These are phyloP conservation scores for Geranomyces variabilis DNA, from an alignment of 192 early-diverging fungal species.

Conservation along the genomic window DNA sequence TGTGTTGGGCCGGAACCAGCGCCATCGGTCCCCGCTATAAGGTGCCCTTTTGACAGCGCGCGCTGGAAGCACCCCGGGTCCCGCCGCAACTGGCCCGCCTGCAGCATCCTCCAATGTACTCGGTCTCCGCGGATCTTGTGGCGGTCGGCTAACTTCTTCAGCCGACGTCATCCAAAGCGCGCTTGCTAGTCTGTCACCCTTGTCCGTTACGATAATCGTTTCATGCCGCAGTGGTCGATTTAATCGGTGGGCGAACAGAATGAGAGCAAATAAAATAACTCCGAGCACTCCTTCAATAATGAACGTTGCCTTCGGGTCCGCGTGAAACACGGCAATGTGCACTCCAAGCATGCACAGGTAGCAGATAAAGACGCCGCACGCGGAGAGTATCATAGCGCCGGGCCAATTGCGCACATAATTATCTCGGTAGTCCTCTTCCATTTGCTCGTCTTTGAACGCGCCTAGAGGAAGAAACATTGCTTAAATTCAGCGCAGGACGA, in stretches of 20 bases:
- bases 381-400: slow-evolving; percentile 28
- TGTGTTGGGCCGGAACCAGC: slow-evolving; percentile 28
- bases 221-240: slow-evolving; percentile 16
- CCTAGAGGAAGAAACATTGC: neutral
- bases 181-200: slow-evolving; percentile 18
- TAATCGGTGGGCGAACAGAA: slow-evolving; percentile 23
- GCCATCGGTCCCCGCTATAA: slow-evolving; percentile 3
- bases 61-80: neutral
- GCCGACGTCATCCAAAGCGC: slow-evolving; percentile 30
- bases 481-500: neutral
- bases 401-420: slow-evolving; percentile 32
- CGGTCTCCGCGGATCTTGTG: neutral
- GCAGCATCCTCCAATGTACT: neutral
- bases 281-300: slow-evolving; percentile 21
- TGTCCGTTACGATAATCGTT: slow-evolving; percentile 20
- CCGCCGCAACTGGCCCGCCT: neutral
- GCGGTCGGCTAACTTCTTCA: slow-evolving; percentile 7
- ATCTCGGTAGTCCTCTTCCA: slow-evolving; percentile 30
- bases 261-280: slow-evolving; percentile 7
- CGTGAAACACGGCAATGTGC: slow-evolving; percentile 15
- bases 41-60: neutral
- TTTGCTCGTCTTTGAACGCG: slow-evolving; percentile 21
- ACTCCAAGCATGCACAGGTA: slow-evolving; percentile 24
- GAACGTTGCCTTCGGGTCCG: slow-evolving; percentile 8
- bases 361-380: slow-evolving; percentile 23